phyloP scores from a whole-genome alignment of 352 stramenopile species.

The Phytophthora pistaciae region DNA sequence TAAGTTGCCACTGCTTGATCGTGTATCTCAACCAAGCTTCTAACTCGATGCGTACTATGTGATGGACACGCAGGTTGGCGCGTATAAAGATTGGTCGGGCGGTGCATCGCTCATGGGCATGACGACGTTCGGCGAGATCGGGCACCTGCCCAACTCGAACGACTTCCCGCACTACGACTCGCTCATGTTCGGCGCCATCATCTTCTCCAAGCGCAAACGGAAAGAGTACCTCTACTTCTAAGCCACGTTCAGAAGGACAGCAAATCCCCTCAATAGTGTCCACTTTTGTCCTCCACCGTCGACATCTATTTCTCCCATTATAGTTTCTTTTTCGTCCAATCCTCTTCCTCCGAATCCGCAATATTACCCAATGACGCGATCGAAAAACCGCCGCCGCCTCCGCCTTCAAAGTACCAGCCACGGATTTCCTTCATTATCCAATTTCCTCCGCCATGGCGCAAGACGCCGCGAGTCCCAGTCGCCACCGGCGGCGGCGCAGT shows the following conservation, averaged over 20 bases:
- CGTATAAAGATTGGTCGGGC: conserved; percentile 87
- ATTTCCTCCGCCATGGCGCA: conserved; percentile 29
- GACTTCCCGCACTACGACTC: conserved; percentile 90
- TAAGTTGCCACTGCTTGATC: conserved; percentile 22
- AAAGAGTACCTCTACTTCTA: conserved; percentile 82
- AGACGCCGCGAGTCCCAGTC: conserved; percentile 36
- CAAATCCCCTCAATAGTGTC: conserved; percentile 14
- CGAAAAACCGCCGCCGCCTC: conserved; percentile 22
- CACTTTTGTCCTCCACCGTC: conserved; percentile 26
- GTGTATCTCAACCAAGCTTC: background rate
- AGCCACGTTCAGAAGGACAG: conserved; percentile 1
- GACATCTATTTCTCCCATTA: background rate
- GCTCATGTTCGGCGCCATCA: conserved; percentile 91
- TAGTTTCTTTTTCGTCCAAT: conserved; percentile 20
- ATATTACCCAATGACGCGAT: conserved; percentile 33
- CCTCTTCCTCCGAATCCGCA: background rate
- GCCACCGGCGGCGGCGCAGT: conserved; percentile 42
- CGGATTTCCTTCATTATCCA: conserved; percentile 33
- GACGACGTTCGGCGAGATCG: conserved; percentile 90
- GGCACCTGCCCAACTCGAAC: conserved; percentile 81
- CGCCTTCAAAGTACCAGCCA: conserved; percentile 30
- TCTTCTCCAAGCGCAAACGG: conserved; percentile 88
- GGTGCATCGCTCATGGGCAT: conserved; percentile 87
- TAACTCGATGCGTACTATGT: conserved; percentile 1
- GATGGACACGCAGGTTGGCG: conserved; percentile 61